Conservation (phyloP, 768 basidiomycete species). For the Lactarius vividus region DNA sequence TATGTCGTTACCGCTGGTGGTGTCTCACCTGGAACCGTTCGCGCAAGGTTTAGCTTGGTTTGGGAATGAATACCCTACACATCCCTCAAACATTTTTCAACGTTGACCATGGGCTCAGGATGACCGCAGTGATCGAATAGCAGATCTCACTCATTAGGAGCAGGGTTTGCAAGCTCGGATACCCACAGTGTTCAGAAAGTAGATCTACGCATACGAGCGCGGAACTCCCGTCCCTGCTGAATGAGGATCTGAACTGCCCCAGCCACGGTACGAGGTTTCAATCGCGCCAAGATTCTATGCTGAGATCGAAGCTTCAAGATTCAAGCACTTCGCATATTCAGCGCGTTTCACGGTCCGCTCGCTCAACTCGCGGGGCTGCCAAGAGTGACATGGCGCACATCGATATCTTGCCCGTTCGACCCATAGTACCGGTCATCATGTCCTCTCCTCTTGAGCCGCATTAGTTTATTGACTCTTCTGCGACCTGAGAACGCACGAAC, state of each 20-base stretch:
- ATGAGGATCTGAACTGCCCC: neutral
- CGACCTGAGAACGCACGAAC: neutral
- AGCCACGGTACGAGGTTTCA: neutral
- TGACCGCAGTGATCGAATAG: no score
- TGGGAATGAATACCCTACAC: no score
- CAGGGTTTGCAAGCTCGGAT: no score
- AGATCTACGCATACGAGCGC: no score
- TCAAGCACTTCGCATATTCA: neutral
- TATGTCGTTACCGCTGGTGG: no score
- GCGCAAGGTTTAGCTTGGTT: no score
- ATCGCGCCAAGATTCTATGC: neutral
- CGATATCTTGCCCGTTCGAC: neutral
- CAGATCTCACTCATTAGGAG: no score
- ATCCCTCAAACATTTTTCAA: no score
- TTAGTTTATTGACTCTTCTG: neutral
- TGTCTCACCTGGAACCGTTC: no score
- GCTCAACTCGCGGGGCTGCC: neutral
- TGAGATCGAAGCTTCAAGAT: neutral
- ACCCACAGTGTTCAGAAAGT: no score
- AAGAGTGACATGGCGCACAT: neutral
- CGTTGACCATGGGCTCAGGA: no score
- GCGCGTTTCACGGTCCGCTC: neutral
- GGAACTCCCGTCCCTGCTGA: neutral
- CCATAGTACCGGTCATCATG: neutral
- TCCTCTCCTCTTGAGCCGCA: neutral